Evolutionary conservation across 257 asterid genomes (phyloP).

Genomic region (Forsythia suspensa): DNA sequence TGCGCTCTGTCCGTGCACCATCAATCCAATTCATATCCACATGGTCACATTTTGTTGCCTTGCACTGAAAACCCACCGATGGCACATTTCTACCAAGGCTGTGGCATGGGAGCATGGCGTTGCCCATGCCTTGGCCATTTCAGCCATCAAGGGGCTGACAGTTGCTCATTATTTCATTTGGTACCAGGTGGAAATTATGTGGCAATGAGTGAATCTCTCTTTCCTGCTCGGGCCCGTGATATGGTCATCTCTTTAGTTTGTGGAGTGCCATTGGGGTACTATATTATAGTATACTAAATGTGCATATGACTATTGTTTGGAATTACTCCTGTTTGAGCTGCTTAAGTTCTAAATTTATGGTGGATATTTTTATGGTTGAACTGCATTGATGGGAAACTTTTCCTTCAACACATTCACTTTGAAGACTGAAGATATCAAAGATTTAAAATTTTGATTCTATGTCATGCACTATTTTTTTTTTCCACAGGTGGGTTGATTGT

Average conservation of each 20-base stretch:
- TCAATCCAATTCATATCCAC: no score
- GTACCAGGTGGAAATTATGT: neutral
- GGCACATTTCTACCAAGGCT: no score
- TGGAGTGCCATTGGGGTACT: conserved; percentile 4
- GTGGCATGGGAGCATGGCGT: no score
- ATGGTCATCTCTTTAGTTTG: neutral
- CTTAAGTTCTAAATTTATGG: neutral
- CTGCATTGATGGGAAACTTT: neutral
- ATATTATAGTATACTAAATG: neutral
- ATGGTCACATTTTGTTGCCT: no score
- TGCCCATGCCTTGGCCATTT: no score
- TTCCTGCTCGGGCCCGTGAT: neutral
- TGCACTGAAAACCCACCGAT: no score
- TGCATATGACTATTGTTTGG: neutral
- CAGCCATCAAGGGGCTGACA: no score
- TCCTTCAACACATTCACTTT: neutral
- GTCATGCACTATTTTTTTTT: conserved; percentile 13
- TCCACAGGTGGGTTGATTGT: neutral
- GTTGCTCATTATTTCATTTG: neutral
- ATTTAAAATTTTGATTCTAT: neutral
- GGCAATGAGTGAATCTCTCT: neutral
- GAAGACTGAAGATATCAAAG: neutral
- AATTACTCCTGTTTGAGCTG: neutral
- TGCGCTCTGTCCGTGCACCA: no score
- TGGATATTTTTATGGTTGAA: neutral